phyloP scores from a whole-genome alignment of 345 rosid genomes.

The Moricandia moricandioides region DNA sequence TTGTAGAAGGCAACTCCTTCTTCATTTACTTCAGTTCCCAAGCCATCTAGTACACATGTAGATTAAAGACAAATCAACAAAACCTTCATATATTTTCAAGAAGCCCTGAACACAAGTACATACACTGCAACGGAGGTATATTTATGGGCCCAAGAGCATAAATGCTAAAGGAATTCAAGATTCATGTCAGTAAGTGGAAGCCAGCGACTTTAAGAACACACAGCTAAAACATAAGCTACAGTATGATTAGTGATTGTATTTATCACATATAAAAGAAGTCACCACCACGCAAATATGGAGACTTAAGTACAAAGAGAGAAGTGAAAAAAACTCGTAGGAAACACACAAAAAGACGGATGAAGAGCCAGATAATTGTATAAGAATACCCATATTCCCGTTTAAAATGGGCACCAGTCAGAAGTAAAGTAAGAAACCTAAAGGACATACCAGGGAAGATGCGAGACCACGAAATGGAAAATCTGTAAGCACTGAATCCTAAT shows the following conservation, averaged over 20 bases:
- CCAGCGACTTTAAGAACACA: not conserved
- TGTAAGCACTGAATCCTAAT: constrained; percentile 80
- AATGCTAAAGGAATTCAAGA: constrained; percentile 16
- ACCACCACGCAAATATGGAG: not conserved
- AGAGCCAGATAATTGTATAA: not conserved
- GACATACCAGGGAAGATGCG: constrained; percentile 82
- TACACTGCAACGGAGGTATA: not conserved
- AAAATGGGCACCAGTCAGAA: not conserved
- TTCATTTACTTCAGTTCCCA: constrained; percentile 56
- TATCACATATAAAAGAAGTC: not conserved
- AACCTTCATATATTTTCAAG: not conserved
- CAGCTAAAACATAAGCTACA: not conserved
- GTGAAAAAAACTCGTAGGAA: not conserved
- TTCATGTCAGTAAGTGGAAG: not conserved
- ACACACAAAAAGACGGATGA: not conserved
- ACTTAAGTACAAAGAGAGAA: not conserved
- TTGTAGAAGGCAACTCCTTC: constrained; percentile 69
- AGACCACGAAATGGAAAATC: constrained; percentile 91
- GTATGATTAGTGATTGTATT: not conserved
- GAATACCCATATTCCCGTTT: not conserved
- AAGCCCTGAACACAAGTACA: not conserved
- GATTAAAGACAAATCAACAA: not conserved
- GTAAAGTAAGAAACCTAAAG: not conserved
- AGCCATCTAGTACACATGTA: constrained; percentile 52
- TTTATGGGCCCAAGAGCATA: not conserved